Evolutionary conservation across 2,329 filamentous ascomycete species (phyloP).

Genomic region (Xylaria polymorpha): DNA sequence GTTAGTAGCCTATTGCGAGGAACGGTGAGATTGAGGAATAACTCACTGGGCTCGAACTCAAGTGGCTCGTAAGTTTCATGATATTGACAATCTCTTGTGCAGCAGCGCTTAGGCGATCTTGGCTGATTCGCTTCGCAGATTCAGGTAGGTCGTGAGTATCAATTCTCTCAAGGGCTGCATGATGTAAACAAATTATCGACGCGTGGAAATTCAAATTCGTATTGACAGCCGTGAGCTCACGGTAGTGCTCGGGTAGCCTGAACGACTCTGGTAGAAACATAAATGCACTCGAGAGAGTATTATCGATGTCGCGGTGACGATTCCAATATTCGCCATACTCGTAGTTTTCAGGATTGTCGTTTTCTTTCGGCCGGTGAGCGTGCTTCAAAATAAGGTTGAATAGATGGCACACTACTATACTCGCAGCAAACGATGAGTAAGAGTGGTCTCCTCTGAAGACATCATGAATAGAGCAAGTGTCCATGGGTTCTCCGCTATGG

Average conservation of each 20-base stretch:
- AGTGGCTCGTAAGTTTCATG: constrained; percentile 80
- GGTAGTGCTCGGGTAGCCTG: constrained; percentile 74
- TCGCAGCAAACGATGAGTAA: constrained; percentile 78
- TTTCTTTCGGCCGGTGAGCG: constrained; percentile 75
- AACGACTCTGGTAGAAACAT: constrained; percentile 81
- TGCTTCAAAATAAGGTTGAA: constrained; percentile 87
- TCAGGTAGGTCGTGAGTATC: constrained; percentile 75
- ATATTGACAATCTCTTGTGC: constrained; percentile 87
- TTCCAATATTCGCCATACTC: constrained; percentile 85
- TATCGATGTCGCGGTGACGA: constrained; percentile 84
- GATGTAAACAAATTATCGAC: constrained; percentile 87
- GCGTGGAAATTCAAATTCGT: constrained; percentile 91
- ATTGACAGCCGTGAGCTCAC: constrained; percentile 80
- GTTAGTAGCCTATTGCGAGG: constrained; percentile 25
- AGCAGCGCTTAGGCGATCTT: constrained; percentile 78
- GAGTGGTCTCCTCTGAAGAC: constrained; percentile 67
- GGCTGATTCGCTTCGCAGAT: constrained; percentile 75
- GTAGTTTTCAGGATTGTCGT: constrained; percentile 79
- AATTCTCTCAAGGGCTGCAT: constrained; percentile 86
- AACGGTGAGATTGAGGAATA: not conserved
- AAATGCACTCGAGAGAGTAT: constrained; percentile 79
- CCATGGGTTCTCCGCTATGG: constrained; percentile 70
- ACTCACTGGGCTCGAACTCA: constrained; percentile 74
- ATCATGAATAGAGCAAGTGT: constrained; percentile 71
- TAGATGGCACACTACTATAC: constrained; percentile 78